phyloP scores from a whole-genome alignment of 495 filamentous ascomycete species.

The Parachaetomium inaequale region DNA sequence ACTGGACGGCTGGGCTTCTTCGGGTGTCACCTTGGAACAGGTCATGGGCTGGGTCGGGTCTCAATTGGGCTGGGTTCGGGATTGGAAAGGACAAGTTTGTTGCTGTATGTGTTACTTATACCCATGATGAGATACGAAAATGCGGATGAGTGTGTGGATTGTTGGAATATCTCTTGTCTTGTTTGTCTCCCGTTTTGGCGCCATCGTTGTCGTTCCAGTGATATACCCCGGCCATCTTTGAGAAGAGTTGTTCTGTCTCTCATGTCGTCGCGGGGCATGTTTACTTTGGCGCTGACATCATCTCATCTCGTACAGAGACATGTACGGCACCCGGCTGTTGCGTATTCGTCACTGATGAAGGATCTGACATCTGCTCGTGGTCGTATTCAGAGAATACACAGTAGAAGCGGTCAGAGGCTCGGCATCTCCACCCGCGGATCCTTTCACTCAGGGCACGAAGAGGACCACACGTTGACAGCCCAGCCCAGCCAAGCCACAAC shows the following conservation, averaged over 20 bases:
- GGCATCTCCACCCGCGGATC: no score
- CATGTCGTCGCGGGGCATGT: neutral
- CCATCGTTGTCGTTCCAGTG: neutral
- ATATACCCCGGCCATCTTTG: neutral
- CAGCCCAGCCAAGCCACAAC: no score
- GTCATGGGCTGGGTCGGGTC: neutral
- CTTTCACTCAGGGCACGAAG: no score
- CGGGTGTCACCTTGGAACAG: neutral
- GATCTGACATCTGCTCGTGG: no score
- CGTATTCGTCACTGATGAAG: no score
- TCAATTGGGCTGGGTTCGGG: neutral
- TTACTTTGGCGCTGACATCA: neutral
- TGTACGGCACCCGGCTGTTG: neutral
- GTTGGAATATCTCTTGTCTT: neutral
- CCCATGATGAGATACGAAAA: slow-evolving; percentile 1
- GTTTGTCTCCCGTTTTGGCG: neutral
- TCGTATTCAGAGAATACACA: no score
- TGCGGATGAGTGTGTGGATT: neutral
- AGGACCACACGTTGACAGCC: no score
- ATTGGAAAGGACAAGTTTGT: neutral
- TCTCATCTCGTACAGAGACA: neutral
- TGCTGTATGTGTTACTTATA: neutral
- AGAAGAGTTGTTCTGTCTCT: neutral
- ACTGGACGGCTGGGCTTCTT: neutral
- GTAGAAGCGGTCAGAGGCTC: no score